Evolutionary conservation across 768 basidiomycete species (phyloP).

Genomic region (Hirschioporus abietinus): DNA sequence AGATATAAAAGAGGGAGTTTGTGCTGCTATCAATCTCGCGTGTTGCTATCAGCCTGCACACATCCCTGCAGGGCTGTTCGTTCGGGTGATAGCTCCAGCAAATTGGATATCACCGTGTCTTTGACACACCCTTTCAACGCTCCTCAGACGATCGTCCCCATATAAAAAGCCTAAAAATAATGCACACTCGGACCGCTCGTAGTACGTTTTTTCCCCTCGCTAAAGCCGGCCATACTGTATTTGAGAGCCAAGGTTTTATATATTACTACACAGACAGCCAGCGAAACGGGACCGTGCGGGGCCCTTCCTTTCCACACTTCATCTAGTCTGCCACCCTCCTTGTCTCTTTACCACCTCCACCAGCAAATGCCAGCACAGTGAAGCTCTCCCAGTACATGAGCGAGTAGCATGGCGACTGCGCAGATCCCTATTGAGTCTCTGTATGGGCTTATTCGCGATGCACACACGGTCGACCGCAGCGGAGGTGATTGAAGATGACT

Average conservation of each 20-base stretch:
- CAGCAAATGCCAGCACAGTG: background rate
- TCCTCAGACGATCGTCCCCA: background rate
- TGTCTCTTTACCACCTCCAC: background rate
- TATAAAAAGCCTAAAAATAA: conserved; percentile 1
- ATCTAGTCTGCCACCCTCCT: background rate
- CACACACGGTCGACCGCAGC: conserved; percentile 4
- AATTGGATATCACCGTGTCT: background rate
- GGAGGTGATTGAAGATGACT: background rate
- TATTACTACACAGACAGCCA: no score
- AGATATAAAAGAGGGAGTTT: background rate
- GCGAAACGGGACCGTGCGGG: no score
- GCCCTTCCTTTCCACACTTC: background rate
- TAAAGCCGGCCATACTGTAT: background rate
- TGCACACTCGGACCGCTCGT: background rate
- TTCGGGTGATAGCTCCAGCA: background rate
- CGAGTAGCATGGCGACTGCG: background rate
- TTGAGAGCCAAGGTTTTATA: no score
- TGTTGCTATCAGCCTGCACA: background rate
- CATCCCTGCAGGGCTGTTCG: background rate
- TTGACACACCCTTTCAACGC: background rate
- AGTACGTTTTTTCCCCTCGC: background rate
- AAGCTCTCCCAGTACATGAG: background rate
- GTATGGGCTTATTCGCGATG: background rate
- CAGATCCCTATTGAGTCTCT: conserved; percentile 1
- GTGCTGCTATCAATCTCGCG: no score